phyloP scores from a whole-genome alignment of 352 stramenopile species.

The Plasmopara halstedii region DNA sequence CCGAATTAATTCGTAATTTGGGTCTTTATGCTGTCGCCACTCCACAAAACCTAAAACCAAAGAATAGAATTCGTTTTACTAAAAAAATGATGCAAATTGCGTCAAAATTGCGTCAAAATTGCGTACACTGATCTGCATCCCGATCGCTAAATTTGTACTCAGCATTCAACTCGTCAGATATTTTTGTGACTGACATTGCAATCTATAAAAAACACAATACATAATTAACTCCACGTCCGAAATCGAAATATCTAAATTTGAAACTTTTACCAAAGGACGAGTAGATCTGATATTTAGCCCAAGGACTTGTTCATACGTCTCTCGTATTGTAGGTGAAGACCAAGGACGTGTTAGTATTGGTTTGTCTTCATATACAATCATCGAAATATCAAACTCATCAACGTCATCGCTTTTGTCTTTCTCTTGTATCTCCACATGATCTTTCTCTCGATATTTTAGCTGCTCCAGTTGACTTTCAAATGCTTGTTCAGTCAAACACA shows the following conservation, averaged over 20 bases:
- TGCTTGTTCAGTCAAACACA: conserved; percentile 59
- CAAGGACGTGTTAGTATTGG: conserved; percentile 55
- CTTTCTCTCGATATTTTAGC: conserved; percentile 39
- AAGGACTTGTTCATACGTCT: conserved; percentile 64
- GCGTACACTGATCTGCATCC: conserved; percentile 64
- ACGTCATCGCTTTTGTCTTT: conserved; percentile 13
- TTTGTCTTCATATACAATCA: conserved; percentile 69
- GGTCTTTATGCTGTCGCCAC: conserved; percentile 78
- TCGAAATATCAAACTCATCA: conserved; percentile 40
- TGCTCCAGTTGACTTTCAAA: conserved; percentile 65
- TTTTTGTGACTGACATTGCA: conserved; percentile 70
- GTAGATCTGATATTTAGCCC: conserved; percentile 40
- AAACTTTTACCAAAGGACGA: conserved; percentile 43
- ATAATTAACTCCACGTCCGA: too few relatives aligned
- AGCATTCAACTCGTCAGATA: conserved; percentile 73
- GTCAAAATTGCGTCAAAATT: neutral
- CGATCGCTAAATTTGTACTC: conserved; percentile 83
- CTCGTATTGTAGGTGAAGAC: conserved; percentile 36
- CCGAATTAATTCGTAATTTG: conserved; percentile 71
- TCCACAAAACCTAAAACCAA: conserved; percentile 60
- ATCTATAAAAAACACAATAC: conserved; percentile 28
- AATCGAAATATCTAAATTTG: too few relatives aligned
- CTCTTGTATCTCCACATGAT: conserved; percentile 33
- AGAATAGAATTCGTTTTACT: too few relatives aligned
- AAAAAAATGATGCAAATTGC: neutral